phyloP scores from a whole-genome alignment of 345 rosid species.

The Cochlearia excelsa region DNA sequence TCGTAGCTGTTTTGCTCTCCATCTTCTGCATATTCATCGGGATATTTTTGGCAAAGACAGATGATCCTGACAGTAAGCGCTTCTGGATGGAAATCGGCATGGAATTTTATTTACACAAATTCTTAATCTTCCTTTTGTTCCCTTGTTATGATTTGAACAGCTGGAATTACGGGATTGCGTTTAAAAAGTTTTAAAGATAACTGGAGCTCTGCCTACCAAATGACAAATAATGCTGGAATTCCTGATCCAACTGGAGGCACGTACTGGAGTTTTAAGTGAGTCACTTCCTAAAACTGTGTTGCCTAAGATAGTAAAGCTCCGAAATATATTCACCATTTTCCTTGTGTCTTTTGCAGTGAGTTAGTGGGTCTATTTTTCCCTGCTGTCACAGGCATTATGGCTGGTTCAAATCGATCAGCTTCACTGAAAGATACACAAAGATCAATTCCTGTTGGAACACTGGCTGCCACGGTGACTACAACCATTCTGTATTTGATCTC shows the following conservation, averaged over 20 bases:
- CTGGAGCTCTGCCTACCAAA: slow-evolving; percentile 86
- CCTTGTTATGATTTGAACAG: slow-evolving; percentile 42
- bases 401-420: slow-evolving; percentile 97
- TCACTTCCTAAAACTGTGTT: slow-evolving; percentile 1
- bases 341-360: slow-evolving; percentile 47
- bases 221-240: slow-evolving; percentile 88
- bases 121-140: slow-evolving; percentile 22
- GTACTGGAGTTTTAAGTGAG: slow-evolving; percentile 91
- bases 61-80: slow-evolving; percentile 68
- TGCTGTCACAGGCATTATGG: slow-evolving; percentile 99
- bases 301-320: background rate
- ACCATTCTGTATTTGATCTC: slow-evolving; percentile 71
- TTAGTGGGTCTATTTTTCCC: slow-evolving; percentile 99
- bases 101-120: background rate
- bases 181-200: slow-evolving; percentile 76
- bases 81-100: slow-evolving; percentile 6
- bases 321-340: slow-evolving; percentile 15
- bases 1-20: slow-evolving; percentile 83
- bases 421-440: slow-evolving; percentile 93
- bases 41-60: slow-evolving; percentile 57
- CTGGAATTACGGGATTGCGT: slow-evolving; percentile 86
- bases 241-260: slow-evolving; percentile 77
- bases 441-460: slow-evolving; percentile 92
- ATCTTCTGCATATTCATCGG: slow-evolving; percentile 90
- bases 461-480: slow-evolving; percentile 91